Evolutionary conservation across 2,329 filamentous ascomycete genomes (phyloP).

Genomic region (Pseudocercospora fijiensis): DNA sequence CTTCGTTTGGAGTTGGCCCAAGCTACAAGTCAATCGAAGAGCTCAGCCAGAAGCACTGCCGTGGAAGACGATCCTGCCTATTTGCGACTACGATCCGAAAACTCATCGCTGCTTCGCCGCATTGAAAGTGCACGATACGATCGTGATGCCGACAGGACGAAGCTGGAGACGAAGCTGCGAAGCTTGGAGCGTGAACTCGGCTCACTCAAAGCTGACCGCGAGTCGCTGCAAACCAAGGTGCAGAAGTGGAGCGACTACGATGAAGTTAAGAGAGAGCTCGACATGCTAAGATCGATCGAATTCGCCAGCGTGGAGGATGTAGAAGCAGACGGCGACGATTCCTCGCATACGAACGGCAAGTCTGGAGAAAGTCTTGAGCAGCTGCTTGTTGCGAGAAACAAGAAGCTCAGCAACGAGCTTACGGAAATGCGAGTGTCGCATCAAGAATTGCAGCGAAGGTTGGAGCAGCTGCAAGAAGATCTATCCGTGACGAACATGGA

Average conservation of each 20-base stretch:
- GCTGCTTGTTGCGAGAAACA: slow-evolving; percentile 86
- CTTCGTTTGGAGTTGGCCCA: slow-evolving; percentile 87
- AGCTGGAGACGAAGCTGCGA: slow-evolving; percentile 72
- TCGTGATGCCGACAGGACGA: slow-evolving; percentile 74
- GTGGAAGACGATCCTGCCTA: slow-evolving; percentile 88
- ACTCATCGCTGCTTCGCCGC: slow-evolving; percentile 85
- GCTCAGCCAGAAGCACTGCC: slow-evolving; percentile 56
- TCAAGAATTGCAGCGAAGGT: slow-evolving; percentile 78
- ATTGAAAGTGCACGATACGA: slow-evolving; percentile 81
- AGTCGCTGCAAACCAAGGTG: slow-evolving; percentile 74
- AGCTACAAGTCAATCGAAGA: slow-evolving; percentile 69
- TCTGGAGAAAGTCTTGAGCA: slow-evolving; percentile 81
- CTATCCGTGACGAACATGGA: slow-evolving; percentile 80
- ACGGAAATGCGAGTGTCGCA: slow-evolving; percentile 91
- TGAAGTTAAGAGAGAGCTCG: slow-evolving; percentile 91
- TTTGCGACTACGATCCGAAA: slow-evolving; percentile 86
- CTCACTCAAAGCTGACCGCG: slow-evolving; percentile 75
- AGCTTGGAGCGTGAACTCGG: slow-evolving; percentile 76
- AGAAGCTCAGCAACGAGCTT: slow-evolving; percentile 91
- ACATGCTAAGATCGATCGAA: slow-evolving; percentile 93
- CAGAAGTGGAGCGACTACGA: slow-evolving; percentile 93
- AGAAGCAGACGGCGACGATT: slow-evolving; percentile 52
- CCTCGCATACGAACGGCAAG: slow-evolving; percentile 48
- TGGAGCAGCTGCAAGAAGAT: slow-evolving; percentile 80
- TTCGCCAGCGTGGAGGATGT: slow-evolving; percentile 85